phyloP scores from a whole-genome alignment of 306 rosid species.

The Malus sieversii region DNA sequence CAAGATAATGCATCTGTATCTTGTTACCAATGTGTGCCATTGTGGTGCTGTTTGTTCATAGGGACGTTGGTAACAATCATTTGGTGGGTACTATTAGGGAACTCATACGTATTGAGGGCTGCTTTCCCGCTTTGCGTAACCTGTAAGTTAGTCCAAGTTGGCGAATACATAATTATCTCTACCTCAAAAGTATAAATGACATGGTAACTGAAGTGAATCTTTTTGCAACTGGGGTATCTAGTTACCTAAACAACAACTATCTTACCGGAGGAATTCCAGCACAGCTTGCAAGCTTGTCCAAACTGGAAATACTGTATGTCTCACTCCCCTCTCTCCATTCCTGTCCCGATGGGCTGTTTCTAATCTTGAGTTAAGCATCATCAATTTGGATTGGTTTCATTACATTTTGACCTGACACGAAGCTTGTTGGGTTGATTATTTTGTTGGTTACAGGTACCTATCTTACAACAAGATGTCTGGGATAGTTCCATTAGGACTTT shows the following conservation, averaged over 20 bases:
- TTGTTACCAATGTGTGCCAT: conserved; percentile 6
- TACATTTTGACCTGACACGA: not conserved
- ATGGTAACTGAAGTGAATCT: conserved; percentile 5
- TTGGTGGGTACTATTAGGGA: conserved; percentile 97
- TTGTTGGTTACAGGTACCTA: conserved; percentile 59
- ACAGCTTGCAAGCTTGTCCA: conserved; percentile 85
- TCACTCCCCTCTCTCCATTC: not conserved
- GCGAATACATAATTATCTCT: not conserved
- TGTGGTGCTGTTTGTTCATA: conserved; percentile 24
- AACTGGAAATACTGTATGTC: conserved; percentile 87
- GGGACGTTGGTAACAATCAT: conserved; percentile 98
- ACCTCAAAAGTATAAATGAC: not conserved
- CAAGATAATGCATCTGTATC: conserved; percentile 3
- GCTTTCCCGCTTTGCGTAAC: conserved; percentile 91
- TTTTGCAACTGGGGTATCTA: conserved; percentile 18
- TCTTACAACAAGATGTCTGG: conserved; percentile 96
- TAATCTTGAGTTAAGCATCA: not conserved
- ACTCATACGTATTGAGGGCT: conserved; percentile 91
- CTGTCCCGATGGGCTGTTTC: no score
- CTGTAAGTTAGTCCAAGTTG: conserved; percentile 47
- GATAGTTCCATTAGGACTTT: conserved; percentile 69
- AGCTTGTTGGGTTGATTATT: not conserved
- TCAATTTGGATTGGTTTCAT: not conserved
- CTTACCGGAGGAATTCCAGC: conserved; percentile 96
- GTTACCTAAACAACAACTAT: conserved; percentile 87